Evolutionary conservation across 192 early-diverging fungal genomes (phyloP), one percentile per base, ranked within the genome.

Genomic region (Podila horticola): DNA sequence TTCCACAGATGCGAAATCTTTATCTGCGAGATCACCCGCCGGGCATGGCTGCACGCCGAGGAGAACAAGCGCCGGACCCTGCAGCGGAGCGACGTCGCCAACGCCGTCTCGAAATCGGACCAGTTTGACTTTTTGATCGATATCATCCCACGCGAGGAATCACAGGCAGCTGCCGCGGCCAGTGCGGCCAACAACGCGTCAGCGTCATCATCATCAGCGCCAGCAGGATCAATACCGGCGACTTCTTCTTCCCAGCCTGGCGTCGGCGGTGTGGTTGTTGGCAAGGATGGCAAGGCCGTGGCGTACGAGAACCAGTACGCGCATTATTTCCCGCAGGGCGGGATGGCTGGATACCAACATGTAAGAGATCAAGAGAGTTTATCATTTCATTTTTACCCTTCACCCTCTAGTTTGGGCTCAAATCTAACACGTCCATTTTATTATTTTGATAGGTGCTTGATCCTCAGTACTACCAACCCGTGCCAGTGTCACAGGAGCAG

Each of bases 81-180:
- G 57, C 97, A 98, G 85, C 84, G 95, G 51, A 92, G 91, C 62
- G 97, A 99, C 81, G 92, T 97, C 9, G 94, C 95, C 31, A 91
- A 88, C 48, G 97, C 97, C 1, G 90, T 96, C n/a, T 90, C 91
- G 36, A 91, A 93, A 67, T 91, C 92, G 34, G 97, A 99, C 74
- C 93, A 94, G 91, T 99, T 95, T 84, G 97, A 99, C 71, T 99
- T 99, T 74, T 84, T 99, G 73, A 99, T 99, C 70, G 97, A 99
- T 72, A 95, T 99, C 70, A 96, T 99, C n/a, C 97, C 97, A 9
- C 84, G 97, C 31, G 97, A 97, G 55, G 96, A 97, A 29, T 75
- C 82, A 5, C 30, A 74, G 19, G 82, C 82, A 60, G 24, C 49
- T 0, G 69, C 48, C 34, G 66, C 70, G 33, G 59, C 66, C 13